Conservation (phyloP, 1,139 yeast genomes). For the Taphrina wiesneri region DNA sequence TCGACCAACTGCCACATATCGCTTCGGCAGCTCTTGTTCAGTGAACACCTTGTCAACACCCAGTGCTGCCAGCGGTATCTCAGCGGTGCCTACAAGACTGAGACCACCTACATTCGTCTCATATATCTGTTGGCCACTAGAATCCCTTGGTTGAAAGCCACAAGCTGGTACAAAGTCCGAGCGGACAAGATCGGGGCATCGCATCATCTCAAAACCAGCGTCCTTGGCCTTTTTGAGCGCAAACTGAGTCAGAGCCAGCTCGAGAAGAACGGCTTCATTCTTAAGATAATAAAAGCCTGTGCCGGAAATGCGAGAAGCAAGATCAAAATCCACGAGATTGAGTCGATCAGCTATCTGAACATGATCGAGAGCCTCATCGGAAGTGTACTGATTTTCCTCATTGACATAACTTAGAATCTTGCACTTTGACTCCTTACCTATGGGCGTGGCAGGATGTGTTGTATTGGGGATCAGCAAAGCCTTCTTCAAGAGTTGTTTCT, state of each 20-base stretch:
- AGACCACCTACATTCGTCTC: slow-evolving; percentile 52
- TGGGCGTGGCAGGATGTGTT: slow-evolving; percentile 36
- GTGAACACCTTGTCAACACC: slow-evolving; percentile 48
- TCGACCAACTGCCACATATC: slow-evolving; percentile 78
- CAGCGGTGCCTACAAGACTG: slow-evolving; percentile 92
- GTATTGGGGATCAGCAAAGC: slow-evolving; percentile 40
- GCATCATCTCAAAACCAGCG: slow-evolving; percentile 66
- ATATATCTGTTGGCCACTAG: slow-evolving; percentile 84
- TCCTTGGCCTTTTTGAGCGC: slow-evolving; percentile 66
- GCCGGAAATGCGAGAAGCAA: slow-evolving; percentile 78
- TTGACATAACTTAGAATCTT: slow-evolving; percentile 36
- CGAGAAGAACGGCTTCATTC: slow-evolving; percentile 85
- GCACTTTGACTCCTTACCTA: slow-evolving; percentile 39
- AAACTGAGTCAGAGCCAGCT: slow-evolving; percentile 84
- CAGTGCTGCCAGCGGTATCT: slow-evolving; percentile 85
- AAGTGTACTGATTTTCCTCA: slow-evolving; percentile 34
- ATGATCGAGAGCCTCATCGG: slow-evolving; percentile 54
- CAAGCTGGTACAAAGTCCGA: slow-evolving; percentile 79
- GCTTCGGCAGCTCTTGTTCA: slow-evolving; percentile 53
- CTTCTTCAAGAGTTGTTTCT: slow-evolving; percentile 29
- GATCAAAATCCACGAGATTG: slow-evolving; percentile 65
- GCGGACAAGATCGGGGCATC: slow-evolving; percentile 86
- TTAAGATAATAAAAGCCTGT: slow-evolving; percentile 83
- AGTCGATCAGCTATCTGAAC: slow-evolving; percentile 62
- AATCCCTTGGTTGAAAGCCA: slow-evolving; percentile 94